phyloP scores from a whole-genome alignment of 2,329 filamentous ascomycete species.

The Exserohilum rostratum region DNA sequence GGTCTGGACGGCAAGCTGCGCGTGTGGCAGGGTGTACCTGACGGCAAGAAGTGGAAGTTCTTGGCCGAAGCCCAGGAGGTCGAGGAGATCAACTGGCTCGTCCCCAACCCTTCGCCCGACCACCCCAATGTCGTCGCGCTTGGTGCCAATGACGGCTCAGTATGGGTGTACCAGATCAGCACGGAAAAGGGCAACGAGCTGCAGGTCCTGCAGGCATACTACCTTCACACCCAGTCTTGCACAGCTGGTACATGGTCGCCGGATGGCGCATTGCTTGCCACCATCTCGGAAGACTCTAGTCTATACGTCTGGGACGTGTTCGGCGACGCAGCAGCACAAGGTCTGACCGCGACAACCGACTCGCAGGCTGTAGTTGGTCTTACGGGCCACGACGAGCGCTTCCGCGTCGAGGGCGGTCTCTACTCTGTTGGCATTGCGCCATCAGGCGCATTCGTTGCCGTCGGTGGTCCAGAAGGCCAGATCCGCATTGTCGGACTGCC shows the following conservation, averaged over 20 bases:
- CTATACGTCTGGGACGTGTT: conserved; percentile 94
- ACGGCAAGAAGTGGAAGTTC: conserved; percentile 65
- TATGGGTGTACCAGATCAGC: conserved; percentile 94
- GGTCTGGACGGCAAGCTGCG: conserved; percentile 85
- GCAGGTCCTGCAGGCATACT: conserved; percentile 88
- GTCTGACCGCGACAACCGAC: conserved; percentile 61
- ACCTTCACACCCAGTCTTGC: conserved; percentile 83
- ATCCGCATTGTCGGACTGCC: conserved; percentile 87
- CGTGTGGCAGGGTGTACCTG: conserved; percentile 64
- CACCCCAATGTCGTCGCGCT: conserved; percentile 84
- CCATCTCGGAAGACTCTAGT: conserved; percentile 85
- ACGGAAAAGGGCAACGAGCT: conserved; percentile 65
- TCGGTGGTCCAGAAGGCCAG: conserved; percentile 84
- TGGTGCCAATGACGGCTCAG: conserved; percentile 86
- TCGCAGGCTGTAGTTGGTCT: conserved; percentile 74
- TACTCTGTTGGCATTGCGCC: conserved; percentile 88
- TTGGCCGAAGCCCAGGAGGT: conserved; percentile 85
- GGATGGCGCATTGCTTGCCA: conserved; percentile 84
- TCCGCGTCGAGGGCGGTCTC: conserved; percentile 87
- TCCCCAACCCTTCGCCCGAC: conserved; percentile 71
- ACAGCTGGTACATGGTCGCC: conserved; percentile 91
- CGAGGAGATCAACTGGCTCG: conserved; percentile 92
- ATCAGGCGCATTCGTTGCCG: conserved; percentile 77
- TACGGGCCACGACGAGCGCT: conserved; percentile 83
- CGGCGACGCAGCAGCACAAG: conserved; percentile 73